A percentile compares a stretch with the other conserved stretches of the same genome.
phyloP scores from a whole-genome alignment of 768 basidiomycete genomes.

The Pisolithus tinctorius region DNA sequence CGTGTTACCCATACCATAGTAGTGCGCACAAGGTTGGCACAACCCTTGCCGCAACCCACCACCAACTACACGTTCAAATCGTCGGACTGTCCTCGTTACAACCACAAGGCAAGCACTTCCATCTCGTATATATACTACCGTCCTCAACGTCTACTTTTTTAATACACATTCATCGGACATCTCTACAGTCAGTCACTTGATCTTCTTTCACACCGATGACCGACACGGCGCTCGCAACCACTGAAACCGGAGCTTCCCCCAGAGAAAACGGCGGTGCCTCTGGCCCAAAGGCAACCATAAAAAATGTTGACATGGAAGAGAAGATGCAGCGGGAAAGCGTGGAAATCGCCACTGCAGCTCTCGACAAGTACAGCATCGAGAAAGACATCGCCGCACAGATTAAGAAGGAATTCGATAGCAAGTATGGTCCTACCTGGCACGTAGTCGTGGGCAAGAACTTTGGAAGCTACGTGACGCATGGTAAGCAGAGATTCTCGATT shows the following conservation, averaged over 20 bases:
- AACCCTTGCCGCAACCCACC: conserved; percentile 10
- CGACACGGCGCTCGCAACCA: conserved; percentile 47
- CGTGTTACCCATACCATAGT: conserved; percentile 6
- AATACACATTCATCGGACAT: not conserved
- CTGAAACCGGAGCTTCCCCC: conserved; percentile 43
- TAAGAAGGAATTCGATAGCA: conserved; percentile 96
- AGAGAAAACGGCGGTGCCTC: conserved; percentile 29
- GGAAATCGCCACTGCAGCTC: conserved; percentile 76
- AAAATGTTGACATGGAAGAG: conserved; percentile 94
- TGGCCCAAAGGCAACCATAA: conserved; percentile 82
- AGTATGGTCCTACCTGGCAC: conserved; percentile 94
- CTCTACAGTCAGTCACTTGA: not conserved
- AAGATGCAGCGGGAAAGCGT: conserved; percentile 95
- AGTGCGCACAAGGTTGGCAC: not conserved
- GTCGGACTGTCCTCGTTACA: conserved; percentile 11
- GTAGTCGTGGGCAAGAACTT: conserved; percentile 99
- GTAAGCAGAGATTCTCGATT: conserved; percentile 37
- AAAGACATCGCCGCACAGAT: conserved; percentile 97
- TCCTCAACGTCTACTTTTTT: not conserved
- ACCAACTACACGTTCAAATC: conserved; percentile 11
- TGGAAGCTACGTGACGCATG: conserved; percentile 96
- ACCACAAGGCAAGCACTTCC: conserved; percentile 20
- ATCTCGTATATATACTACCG: conserved; percentile 20
- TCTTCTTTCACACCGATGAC: not conserved
- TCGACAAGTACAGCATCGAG: conserved; percentile 91